Conservation (phyloP, 139 green algal species). For the Tetradesmus obliquus region DNA sequence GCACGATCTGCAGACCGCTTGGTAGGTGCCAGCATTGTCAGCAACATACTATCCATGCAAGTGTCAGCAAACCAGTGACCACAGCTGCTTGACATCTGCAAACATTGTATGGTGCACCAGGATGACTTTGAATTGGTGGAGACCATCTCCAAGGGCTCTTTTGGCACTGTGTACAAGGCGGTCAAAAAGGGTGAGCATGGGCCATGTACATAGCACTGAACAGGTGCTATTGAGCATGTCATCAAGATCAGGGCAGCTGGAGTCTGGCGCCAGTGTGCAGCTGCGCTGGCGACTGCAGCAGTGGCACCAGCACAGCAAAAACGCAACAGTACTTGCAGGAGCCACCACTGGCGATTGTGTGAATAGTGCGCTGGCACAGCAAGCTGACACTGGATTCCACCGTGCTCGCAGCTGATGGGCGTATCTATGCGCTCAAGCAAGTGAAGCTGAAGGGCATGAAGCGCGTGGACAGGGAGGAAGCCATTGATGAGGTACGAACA, state of each 20-base stretch:
- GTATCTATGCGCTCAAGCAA: constrained; percentile 77
- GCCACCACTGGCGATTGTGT: not conserved
- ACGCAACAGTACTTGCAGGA: not conserved
- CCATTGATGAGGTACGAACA: constrained; percentile 74
- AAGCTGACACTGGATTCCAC: not conserved
- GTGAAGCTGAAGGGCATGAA: constrained; percentile 75
- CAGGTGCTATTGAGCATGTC: constrained; percentile 13
- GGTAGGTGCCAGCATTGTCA: not conserved
- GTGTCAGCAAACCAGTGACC: not conserved
- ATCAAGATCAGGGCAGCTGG: not conserved
- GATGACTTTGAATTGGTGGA: constrained; percentile 63
- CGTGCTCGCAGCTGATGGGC: constrained; percentile 56
- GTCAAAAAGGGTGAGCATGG: constrained; percentile 54
- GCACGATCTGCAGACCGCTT: not conserved
- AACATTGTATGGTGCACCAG: constrained; percentile 7
- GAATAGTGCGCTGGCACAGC: not conserved
- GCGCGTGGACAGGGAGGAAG: constrained; percentile 65
- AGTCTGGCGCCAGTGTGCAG: not conserved
- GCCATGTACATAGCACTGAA: not conserved
- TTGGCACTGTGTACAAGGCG: constrained; percentile 72
- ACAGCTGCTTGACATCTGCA: not conserved
- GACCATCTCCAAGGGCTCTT: constrained; percentile 71
- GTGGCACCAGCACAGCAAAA: not conserved
- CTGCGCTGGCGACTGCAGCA: not conserved
- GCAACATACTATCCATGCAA: not conserved